These are phyloP conservation scores for Zygosaccharomyces sapae DNA, from an alignment of 1,139 yeast species.

Conservation along the genomic window DNA sequence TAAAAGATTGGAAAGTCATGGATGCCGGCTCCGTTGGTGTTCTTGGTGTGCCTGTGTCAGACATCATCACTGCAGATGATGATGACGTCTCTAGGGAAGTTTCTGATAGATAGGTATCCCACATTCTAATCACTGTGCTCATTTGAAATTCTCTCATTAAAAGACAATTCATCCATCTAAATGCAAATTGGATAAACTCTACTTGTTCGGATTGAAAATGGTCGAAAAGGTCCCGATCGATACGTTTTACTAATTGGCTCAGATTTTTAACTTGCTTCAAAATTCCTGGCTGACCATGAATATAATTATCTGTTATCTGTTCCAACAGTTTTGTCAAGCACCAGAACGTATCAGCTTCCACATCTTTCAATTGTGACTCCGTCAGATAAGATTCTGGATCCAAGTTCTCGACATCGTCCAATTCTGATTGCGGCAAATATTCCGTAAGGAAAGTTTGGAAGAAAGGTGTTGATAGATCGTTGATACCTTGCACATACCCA, in stretches of 20 bases:
- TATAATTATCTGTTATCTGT: constrained; percentile 92
- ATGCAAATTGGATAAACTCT: constrained; percentile 90
- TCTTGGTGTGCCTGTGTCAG: constrained; percentile 18
- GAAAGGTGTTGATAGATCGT: constrained; percentile 91
- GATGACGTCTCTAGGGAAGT: constrained; percentile 41
- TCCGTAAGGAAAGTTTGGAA: constrained; percentile 79
- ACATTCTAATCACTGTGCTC: constrained; percentile 79
- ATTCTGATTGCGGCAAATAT: constrained; percentile 44
- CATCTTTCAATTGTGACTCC: constrained; percentile 47
- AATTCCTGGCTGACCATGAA: constrained; percentile 97
- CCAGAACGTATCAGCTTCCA: constrained; percentile 98
- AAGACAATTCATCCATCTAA: constrained; percentile 98
- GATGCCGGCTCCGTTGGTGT: constrained; percentile 24
- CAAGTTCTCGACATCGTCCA: constrained; percentile 45
- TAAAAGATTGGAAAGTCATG: constrained; percentile 21
- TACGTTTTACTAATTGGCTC: constrained; percentile 70
- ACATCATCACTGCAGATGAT: constrained; percentile 13
- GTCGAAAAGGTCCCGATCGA: constrained; percentile 65
- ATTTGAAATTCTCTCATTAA: constrained; percentile 89
- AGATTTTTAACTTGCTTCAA: constrained; percentile 82
- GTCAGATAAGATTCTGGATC: constrained; percentile 63
- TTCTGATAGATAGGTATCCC: constrained; percentile 95
- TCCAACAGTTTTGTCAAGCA: constrained; percentile 85
- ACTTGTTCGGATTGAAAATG: constrained; percentile 79
- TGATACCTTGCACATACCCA: constrained; percentile 98